Conservation (phyloP, 148 eudicot species). For the Chenopodium quinoa region DNA sequence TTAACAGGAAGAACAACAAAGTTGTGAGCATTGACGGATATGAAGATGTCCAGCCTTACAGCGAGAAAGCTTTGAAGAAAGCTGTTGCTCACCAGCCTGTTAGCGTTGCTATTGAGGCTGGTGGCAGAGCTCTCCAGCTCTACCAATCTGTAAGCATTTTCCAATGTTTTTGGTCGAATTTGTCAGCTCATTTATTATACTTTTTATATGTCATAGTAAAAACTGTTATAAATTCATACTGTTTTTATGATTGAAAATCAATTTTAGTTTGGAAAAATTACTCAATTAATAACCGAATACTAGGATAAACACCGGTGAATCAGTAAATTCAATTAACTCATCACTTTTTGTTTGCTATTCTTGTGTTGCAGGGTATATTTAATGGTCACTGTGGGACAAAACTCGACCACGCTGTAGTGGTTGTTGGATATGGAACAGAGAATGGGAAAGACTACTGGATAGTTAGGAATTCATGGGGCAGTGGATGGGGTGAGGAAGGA, state of each 20-base stretch:
- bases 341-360: neutral
- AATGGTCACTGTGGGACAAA: slow-evolving; percentile 69
- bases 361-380: slow-evolving; percentile 60
- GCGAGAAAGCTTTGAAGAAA: slow-evolving; percentile 72
- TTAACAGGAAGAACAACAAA: slow-evolving; percentile 58
- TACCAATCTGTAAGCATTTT: slow-evolving; percentile 55
- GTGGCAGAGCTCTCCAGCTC: slow-evolving; percentile 68
- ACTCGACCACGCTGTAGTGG: slow-evolving; percentile 86
- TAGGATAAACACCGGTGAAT: neutral
- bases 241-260: neutral
- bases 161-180: neutral
- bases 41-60: slow-evolving; percentile 74
- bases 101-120: slow-evolving; percentile 88
- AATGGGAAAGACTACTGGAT: slow-evolving; percentile 75
- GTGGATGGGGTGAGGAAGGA: slow-evolving; percentile 78
- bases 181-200: neutral
- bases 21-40: slow-evolving; percentile 80
- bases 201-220: neutral
- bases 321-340: neutral
- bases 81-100: slow-evolving; percentile 95
- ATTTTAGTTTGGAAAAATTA: neutral
- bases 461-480: slow-evolving; percentile 95
- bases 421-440: slow-evolving; percentile 77
- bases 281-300: too few relatives aligned
- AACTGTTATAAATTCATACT: too few relatives aligned